phyloP scores from a whole-genome alignment of 1,139 yeast genomes.

The Taiozyma sp. region DNA sequence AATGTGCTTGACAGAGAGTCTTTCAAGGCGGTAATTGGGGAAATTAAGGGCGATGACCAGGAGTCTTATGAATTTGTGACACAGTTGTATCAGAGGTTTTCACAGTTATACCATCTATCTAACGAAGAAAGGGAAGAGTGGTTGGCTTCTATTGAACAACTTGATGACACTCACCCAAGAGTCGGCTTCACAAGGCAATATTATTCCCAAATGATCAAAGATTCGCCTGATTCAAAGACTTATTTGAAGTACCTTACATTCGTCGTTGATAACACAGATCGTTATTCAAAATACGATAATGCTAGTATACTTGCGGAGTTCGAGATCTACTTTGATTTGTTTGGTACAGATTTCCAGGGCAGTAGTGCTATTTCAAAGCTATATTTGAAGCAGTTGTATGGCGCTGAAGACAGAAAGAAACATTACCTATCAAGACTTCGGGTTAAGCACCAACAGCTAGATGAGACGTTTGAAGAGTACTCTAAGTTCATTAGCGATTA shows the following conservation, averaged over 20 bases:
- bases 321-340: background rate
- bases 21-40: background rate
- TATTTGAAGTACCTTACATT: background rate
- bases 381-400: background rate
- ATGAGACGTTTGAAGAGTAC: slow-evolving; percentile 32
- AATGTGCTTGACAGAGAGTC: background rate
- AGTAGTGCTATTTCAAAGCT: background rate
- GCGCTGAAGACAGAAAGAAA: slow-evolving; percentile 17
- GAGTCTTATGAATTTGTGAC: background rate
- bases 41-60: background rate
- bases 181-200: background rate
- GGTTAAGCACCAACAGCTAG: slow-evolving; percentile 33
- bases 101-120: background rate
- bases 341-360: slow-evolving; percentile 1
- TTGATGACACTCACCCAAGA: background rate
- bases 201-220: background rate
- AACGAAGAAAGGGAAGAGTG: background rate
- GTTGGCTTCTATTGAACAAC: background rate
- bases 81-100: background rate
- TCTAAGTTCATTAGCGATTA: slow-evolving; percentile 33
- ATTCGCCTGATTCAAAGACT: background rate
- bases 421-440: slow-evolving; percentile 30
- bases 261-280: background rate
- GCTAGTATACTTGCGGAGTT: background rate
- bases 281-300: background rate